phyloP scores from a whole-genome alignment of 2,329 filamentous ascomycete genomes.

The Ophiostoma triangulosporum region DNA sequence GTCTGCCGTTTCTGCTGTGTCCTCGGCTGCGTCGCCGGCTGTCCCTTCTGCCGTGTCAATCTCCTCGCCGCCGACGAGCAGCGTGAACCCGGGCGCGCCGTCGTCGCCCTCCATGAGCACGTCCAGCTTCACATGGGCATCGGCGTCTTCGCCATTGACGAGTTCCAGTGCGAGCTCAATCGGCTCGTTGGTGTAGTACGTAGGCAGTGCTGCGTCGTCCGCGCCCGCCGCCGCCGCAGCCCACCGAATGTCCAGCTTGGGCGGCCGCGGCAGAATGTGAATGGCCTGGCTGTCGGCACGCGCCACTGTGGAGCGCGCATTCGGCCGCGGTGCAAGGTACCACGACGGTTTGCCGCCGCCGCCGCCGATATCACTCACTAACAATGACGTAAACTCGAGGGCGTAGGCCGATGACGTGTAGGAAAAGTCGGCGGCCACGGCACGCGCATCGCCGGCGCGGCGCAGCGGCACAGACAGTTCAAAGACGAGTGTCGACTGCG shows the following conservation, averaged over 20 bases:
- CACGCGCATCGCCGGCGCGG: slow-evolving; percentile 65
- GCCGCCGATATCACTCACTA: slow-evolving; percentile 25
- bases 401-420: slow-evolving; percentile 53
- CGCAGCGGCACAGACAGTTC: slow-evolving; percentile 60
- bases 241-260: slow-evolving; percentile 65
- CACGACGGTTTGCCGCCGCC: slow-evolving; percentile 26
- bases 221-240: no score
- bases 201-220: not conserved
- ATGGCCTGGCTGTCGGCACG: slow-evolving; percentile 42
- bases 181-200: slow-evolving; percentile 71
- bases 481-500: slow-evolving; percentile 56
- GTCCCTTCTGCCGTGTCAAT: slow-evolving; percentile 11
- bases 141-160: slow-evolving; percentile 70
- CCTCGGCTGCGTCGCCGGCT: not conserved
- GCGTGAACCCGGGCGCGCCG: slow-evolving; percentile 27
- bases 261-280: slow-evolving; percentile 73
- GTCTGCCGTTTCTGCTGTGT: slow-evolving; percentile 5
- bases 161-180: slow-evolving; percentile 57
- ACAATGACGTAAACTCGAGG: slow-evolving; percentile 49
- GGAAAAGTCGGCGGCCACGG: slow-evolving; percentile 47
- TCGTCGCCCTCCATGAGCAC: slow-evolving; percentile 47
- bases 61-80: slow-evolving; percentile 19
- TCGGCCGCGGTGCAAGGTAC: slow-evolving; percentile 27
- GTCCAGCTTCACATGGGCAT: slow-evolving; percentile 58
- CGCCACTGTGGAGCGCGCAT: slow-evolving; percentile 32